A percentile compares a stretch with the other conserved stretches of the same genome.
Evolutionary conservation across 1,284 basidiomycete species (phyloP).

Genomic region (Heterobasidion irregulare): DNA sequence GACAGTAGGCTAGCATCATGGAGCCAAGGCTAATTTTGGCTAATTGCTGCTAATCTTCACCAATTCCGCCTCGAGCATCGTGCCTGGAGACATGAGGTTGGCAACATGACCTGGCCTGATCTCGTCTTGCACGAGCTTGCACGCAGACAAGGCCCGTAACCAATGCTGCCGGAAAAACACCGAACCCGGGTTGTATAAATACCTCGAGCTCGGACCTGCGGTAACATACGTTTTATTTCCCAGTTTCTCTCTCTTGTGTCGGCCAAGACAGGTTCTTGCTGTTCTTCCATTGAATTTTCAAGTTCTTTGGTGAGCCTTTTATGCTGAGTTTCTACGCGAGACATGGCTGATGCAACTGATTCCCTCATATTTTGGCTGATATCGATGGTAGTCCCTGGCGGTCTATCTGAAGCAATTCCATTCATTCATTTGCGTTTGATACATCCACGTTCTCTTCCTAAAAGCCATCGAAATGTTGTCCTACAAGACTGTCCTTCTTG

Average conservation of each 20-base stretch:
- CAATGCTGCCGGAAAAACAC: background rate
- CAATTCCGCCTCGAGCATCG: no score
- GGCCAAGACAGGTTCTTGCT: constrained; percentile 51
- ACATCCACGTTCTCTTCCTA: constrained; percentile 8
- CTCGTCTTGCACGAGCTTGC: background rate
- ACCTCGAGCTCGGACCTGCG: background rate
- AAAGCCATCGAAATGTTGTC: constrained; percentile 29
- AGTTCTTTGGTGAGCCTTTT: constrained; percentile 15
- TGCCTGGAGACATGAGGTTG: no score
- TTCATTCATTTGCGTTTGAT: constrained; percentile 9
- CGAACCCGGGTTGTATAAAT: background rate
- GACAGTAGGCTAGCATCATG: no score
- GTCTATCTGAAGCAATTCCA: constrained; percentile 11
- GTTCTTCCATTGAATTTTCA: constrained; percentile 17
- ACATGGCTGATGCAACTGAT: background rate
- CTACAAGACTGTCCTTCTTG: constrained; percentile 30
- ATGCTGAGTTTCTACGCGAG: background rate
- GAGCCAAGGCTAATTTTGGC: no score
- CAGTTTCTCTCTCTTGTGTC: constrained; percentile 1
- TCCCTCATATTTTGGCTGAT: no score
- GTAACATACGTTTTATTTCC: background rate
- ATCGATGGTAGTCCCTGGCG: background rate
- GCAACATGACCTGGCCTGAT: background rate
- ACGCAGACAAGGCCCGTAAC: background rate
- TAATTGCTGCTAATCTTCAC: no score